Base-by-base conservation (phyloP, 2,329 filamentous ascomycete genomes). In the Sphaerostilbella broomeana region DNA sequence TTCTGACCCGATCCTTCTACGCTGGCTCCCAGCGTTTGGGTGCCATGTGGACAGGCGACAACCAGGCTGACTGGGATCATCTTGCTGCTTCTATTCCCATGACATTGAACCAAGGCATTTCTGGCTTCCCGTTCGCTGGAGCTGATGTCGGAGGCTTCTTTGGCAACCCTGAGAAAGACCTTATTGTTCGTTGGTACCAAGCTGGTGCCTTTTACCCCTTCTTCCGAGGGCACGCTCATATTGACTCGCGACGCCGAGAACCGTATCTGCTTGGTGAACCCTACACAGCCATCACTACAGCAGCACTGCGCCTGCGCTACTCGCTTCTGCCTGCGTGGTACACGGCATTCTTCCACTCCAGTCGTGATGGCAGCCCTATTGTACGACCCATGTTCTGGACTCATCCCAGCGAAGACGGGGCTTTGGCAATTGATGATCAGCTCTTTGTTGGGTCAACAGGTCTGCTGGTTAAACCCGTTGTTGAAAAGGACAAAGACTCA, bases 11-110 rank as follows among this genome's bases (percentile, higher is more conserved):
- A 21, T 84, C 89, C 1, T 98, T 94, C 68, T 98, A 82, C 58
- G 78, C 90, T 10, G 92, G 92, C 24, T 88, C 85, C 40, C 92
- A 98, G 65, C 81, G 90, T 41, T 68, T 86, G 28, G 86, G 87
- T 47, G 90, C 92, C 43, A 95, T 95, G 89, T 98, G 92, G 92
- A 98, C 92, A 15, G 92, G 92, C 45, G 92, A 98, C 59, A 98
- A 98, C 65, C 85, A 92, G 60, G 92, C 92, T 9, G 81, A 77
- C 17, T 98, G 92, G 92, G 79, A 81, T 13, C 89, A 97, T 56
- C 75, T 98, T 12, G 85, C 80, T n/a, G 85, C 81, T 1, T 84
- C 88, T 2, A 77, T 95, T 25, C 90, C 92, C 17, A 98, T 98
- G 92, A 71, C 95, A 17, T 69, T 98, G 27, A 92, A 84, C 61